These are phyloP conservation scores for Jamesozyma gamospora DNA, from an alignment of 805 yeast genomes.

Conservation along the genomic window DNA sequence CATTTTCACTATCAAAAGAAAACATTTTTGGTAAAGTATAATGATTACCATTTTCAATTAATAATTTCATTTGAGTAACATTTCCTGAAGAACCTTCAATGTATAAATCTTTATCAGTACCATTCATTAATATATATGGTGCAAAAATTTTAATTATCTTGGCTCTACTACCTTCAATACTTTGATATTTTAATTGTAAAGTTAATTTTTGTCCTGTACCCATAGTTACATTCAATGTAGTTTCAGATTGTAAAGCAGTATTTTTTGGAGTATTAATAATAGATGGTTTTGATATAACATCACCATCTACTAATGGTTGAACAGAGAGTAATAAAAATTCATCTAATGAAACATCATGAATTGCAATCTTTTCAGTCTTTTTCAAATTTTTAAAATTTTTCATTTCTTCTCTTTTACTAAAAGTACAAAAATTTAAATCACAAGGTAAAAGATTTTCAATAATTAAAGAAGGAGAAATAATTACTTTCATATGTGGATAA, in stretches of 20 bases:
- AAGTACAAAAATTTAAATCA: conserved; percentile 63
- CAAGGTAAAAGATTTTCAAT: conserved; percentile 78
- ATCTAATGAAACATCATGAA: conserved; percentile 71
- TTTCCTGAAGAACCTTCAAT: conserved; percentile 49
- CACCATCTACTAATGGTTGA: conserved; percentile 40
- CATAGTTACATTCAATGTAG: conserved; percentile 40
- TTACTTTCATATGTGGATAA: conserved; percentile 76
- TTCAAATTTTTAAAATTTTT: conserved; percentile 56
- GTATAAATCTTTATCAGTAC: conserved; percentile 58
- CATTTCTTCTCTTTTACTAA: conserved; percentile 59
- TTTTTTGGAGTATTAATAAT: conserved; percentile 40
- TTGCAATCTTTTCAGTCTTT: conserved; percentile 57
- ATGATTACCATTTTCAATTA: conserved; percentile 19
- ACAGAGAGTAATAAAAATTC: conserved; percentile 65
- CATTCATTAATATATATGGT: conserved; percentile 76
- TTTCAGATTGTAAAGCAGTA: conserved; percentile 50
- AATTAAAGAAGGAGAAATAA: conserved; percentile 76
- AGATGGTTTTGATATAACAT: conserved; percentile 29
- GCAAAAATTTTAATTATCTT: conserved; percentile 61
- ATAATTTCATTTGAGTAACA: conserved; percentile 38
- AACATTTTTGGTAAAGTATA: conserved; percentile 62
- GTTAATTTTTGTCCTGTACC: conserved; percentile 59
- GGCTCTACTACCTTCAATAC: conserved; percentile 39
- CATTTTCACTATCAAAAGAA: conserved; percentile 58
- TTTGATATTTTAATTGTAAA: conserved; percentile 54